Conservation (phyloP, 306 rosid species). For the Heteromeles arbutifolia region DNA sequence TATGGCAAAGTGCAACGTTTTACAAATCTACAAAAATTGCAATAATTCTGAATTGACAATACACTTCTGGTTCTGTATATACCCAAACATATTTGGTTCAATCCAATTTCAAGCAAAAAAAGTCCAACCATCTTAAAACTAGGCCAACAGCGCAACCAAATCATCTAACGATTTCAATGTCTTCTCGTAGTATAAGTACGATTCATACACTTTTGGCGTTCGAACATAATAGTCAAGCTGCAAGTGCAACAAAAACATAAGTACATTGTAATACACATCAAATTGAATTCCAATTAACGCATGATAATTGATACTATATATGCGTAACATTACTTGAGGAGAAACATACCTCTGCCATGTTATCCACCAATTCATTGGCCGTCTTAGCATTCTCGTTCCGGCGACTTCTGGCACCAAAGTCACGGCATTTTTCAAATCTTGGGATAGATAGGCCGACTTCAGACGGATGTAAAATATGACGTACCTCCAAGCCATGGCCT, state of each 20-base stretch:
- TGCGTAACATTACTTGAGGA: not conserved
- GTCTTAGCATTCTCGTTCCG: slow-evolving; percentile 47
- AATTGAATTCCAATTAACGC: too few species aligned
- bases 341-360: slow-evolving; percentile 62
- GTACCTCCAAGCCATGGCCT: slow-evolving; percentile 87
- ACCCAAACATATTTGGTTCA: not conserved
- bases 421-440: slow-evolving; percentile 69
- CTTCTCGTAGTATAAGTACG: slow-evolving; percentile 89
- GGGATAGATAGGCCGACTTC: slow-evolving; percentile 67
- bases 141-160: slow-evolving; percentile 63
- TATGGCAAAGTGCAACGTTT: not conserved
- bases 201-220: slow-evolving; percentile 83
- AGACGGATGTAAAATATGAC: slow-evolving; percentile 69
- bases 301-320: not conserved
- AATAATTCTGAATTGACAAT: not conserved
- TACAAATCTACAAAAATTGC: not conserved
- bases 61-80: not conserved
- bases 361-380: slow-evolving; percentile 78
- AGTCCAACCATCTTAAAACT: not conserved
- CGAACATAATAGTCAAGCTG: slow-evolving; percentile 60
- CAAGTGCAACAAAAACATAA: not conserved
- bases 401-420: slow-evolving; percentile 48
- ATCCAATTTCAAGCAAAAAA: not conserved
- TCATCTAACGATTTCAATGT: slow-evolving; percentile 78
- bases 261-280: not conserved